Evolutionary conservation across 306 rosid genomes (phyloP), one percentile per base, ranked within the genome.

Genomic region (Vigna reflexopilosa): DNA sequence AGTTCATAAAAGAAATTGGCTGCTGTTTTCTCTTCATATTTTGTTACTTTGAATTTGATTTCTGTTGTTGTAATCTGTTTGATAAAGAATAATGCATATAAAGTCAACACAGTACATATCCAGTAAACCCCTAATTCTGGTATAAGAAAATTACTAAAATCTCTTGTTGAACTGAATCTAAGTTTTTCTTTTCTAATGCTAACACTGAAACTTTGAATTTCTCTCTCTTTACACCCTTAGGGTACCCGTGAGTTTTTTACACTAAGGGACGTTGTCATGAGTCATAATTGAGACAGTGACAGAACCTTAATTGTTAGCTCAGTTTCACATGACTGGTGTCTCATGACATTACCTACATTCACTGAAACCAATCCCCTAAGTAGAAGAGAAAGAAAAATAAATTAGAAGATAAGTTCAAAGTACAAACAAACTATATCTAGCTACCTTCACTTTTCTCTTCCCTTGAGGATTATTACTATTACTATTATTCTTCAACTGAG

Each of bases 361-460:
- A 61, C 4, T 32, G 13, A 62, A 57, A 12, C 28, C 51, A 58
- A 47, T 59, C 19, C 63, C 58, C 69, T 8, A 42, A 56, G 42
- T 58, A 38, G n/a, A 32, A 56, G 2, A 13, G 52, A 38, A 6
- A 13, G 32, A 59, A 30, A 7, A 61, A 14, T 1, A 32, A 61
- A 61, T 58, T 30, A 61, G 12, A 49, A 61, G 20, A 62, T n/a
- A 63, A 63, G 48, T 63, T 61, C 42, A 30, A 61, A 61, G 12
- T 40, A 22, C 1, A 22, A 67, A 45, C 34, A 44, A 16, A 30
- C 34, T 30, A 30, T 30, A 30, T 54, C 44, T 65, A 17, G 1
- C 63, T 82, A 87, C 98, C 98, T 95, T 95, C 26, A 89, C 88
- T 88, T 92, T 95, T 81, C 93, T 81, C 86, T 91, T 95, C 80